Evolutionary conservation across 2,329 filamentous ascomycete species (phyloP), one percentile per base, ranked within the genome.

Genomic region (Phoma sp.): DNA sequence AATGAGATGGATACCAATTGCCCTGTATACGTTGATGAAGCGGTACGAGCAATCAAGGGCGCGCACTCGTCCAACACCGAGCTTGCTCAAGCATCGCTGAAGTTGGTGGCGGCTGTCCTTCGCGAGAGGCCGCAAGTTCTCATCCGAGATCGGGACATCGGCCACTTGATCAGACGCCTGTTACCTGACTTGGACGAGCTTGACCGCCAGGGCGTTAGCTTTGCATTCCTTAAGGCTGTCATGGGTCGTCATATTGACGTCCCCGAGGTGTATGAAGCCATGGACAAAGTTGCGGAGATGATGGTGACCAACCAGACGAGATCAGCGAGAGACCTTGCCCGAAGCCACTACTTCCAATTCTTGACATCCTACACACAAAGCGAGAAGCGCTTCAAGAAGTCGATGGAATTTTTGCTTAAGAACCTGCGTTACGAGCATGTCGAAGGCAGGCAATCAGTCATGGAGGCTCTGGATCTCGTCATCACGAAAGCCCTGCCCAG

Each of bases 261-360:
- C 7, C 88, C 93, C 0, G 84, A 89, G 37, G 87, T 99, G 27
- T 99, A 99, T 70, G 93, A 98, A 69, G 88, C 89, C 7, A 84
- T 97, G 59, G 95, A 99, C 71, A 88, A 92, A 66, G 69, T 74
- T 1, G 91, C 91, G 41, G 88, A 85, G 3, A 89, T 97, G 72
- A 98, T 98, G 93, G 89, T 99, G 52, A 96, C 90, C 39, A 98
- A 98, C 70, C 91, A 96, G 59, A 93, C 96, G 64, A 89, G 89
- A 64, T 87, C 89, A 60, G 93, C 93, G 2, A 86, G 95, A 47
- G 91, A 97, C 71, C 81, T 96, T 33, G 93, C 93, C 11, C 84
- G 95, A 52, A 91, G 91, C 18, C 89, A 91, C 11, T 99, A 96
- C 75, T 89, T 96, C 74, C 91, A 97, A 63, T 99, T 99, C 77